Evolutionary conservation across 768 basidiomycete genomes (phyloP), one percentile per base, ranked within the genome.

Genomic region (Kwoniella dejecticola): DNA sequence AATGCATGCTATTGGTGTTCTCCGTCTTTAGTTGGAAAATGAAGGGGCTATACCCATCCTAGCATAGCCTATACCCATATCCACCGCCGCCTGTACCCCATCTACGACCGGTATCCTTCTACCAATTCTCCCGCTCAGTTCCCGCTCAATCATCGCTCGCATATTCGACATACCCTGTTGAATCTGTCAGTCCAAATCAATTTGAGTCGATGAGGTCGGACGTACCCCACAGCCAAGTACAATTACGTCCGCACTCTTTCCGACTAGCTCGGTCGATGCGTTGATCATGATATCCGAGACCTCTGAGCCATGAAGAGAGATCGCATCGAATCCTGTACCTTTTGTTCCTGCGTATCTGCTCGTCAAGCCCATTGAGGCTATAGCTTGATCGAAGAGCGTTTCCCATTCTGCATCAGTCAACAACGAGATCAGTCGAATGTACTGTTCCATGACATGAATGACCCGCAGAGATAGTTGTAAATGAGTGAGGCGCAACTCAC

Each of bases 251-350:
- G 63, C 63, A 13, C 63, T 58, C 29, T 42, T 55, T 38, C 42
- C 27, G 24, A 60, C 48, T 3, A 64, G 31, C 12, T 46, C 17
- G 1, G 40, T 38, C 1, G 57, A 60, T 11, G 63, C 63, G 30
- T 56, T 42, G 3, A 64, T 21, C 10, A 64, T n/a, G 2, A 49
- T 44, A 21, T n/a, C 26, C 10, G 29, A n/a, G 5, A 56, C 56
- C 26, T 58, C 63, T 10, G 53, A 48, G 6, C 63, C 63, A 56
- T 64, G 57, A 10, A 64, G 31, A 13, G 44, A 54, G 27, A 64
- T 49, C 10, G 63, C 63, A 40, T 60, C 60, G 52, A 64, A 64
- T n/a, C 63, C 63, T 31, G 63, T 60, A 3, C 63, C 63, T 55
- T 56, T 60, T 17, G 63, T 64, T 27, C 63, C 63, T 15, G 58